Evolutionary conservation across 371 early-diverging fungal species (phyloP), one percentile per base, ranked within the genome.

Genomic region (Lichtheimia ornata): DNA sequence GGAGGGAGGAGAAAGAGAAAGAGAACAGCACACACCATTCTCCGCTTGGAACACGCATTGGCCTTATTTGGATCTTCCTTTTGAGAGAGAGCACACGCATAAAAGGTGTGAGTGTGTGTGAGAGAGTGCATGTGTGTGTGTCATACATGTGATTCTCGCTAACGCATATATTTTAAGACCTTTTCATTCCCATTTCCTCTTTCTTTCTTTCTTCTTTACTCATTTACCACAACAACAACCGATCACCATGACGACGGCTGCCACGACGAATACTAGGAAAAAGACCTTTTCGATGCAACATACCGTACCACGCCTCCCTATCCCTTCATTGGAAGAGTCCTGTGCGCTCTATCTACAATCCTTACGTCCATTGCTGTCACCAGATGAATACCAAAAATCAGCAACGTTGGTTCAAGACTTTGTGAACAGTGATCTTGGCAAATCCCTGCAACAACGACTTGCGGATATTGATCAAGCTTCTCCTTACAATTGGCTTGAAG

Each of bases 401-500:
- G 66, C 62, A 56, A 50, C 62, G 11, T 67, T 67, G 11, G 79
- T 79, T 5, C 41, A 59, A 2, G 74, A 74, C 22, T 79, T 79
- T 61, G 47, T 68, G 7, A 50, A 63, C 13, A 66, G 74, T 42
- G 61, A 64, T 15, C 43, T 79, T 13, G 68, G 66, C 2, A 63
- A 57, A 4, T 69, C 74, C 1, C 60, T 82, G 20, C 88, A 90
- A 59, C 77, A 87, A 41, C 76, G 89, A 25, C 65, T 90, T 22
- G 63, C 83, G 6, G 87, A 84, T 61, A 70, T 85, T 54, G 88
- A 88, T 24, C 77, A 71, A 15, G 65, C 76, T n/a, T 84, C 89
- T 13, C 79, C 83, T 15, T 66, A 81, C 70, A 92, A 90, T 59
- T 97, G 97, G 97, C 77, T 97, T 18, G 96, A 97, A 61, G 85